Conservation (phyloP, 2,329 filamentous ascomycete genomes). For the Colletotrichum chlorophyti region DNA sequence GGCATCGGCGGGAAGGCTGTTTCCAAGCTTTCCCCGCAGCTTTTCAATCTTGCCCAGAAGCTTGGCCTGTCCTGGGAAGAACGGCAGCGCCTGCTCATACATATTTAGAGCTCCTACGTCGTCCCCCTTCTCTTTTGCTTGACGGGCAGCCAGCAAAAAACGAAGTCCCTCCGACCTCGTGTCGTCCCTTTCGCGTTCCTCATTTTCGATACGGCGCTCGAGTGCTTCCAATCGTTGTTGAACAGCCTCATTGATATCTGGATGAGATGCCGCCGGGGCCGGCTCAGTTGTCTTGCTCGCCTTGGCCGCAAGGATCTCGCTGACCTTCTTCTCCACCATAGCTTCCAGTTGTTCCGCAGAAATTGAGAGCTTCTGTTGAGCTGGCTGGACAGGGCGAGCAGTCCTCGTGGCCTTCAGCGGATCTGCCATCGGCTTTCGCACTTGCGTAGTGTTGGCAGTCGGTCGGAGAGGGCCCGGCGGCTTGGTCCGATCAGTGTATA, state of each 20-base stretch:
- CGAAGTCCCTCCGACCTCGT: constrained; percentile 81
- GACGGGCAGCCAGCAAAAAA: constrained; percentile 87
- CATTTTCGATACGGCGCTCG: constrained; percentile 80
- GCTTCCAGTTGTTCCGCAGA: constrained; percentile 83
- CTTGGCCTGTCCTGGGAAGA: constrained; percentile 86
- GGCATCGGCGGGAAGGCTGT: constrained; percentile 25
- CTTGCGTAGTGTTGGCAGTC: constrained; percentile 41
- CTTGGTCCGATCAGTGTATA: constrained; percentile 79
- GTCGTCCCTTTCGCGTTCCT: constrained; percentile 66
- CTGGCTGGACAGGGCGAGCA: constrained; percentile 38
- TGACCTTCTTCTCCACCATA: constrained; percentile 90
- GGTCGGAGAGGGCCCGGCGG: constrained; percentile 43
- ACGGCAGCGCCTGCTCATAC: constrained; percentile 84
- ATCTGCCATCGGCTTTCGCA: constrained; percentile 53
- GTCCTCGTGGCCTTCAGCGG: constrained; percentile 57
- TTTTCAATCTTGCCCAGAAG: constrained; percentile 73
- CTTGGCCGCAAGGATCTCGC: constrained; percentile 84
- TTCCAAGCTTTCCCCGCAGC: constrained; percentile 59
- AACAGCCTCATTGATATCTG: constrained; percentile 76
- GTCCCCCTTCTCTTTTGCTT: constrained; percentile 85
- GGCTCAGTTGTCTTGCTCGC: constrained; percentile 62
- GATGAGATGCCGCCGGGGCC: constrained; percentile 42
- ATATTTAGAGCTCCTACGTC: constrained; percentile 79
- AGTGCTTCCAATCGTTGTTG: constrained; percentile 83
- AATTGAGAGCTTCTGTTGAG: constrained; percentile 51